A percentile compares a stretch with the other conserved stretches of the same genome.
These are phyloP conservation scores for Lactarius psammicola DNA, from an alignment of 768 basidiomycete species.

Conservation along the genomic window DNA sequence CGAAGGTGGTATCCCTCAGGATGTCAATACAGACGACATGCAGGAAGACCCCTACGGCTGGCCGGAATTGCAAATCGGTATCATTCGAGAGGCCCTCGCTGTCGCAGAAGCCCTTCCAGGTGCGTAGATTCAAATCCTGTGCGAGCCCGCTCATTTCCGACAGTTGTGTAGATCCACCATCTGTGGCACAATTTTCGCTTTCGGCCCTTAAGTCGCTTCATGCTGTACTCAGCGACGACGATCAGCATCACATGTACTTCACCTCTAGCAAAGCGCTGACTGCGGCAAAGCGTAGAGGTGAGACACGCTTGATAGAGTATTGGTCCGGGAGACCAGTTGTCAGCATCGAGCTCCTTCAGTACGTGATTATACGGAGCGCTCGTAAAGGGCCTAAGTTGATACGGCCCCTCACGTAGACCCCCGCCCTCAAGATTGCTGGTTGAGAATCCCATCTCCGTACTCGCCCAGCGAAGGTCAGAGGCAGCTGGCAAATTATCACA, in stretches of 20 bases:
- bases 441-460: conserved; percentile 63
- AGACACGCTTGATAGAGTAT: conserved; percentile 67
- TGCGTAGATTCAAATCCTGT: conserved; percentile 37
- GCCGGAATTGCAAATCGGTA: conserved; percentile 92
- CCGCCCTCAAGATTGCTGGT: conserved; percentile 67
- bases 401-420: conserved; percentile 45
- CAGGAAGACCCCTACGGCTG: conserved; percentile 72
- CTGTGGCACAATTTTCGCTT: conserved; percentile 87
- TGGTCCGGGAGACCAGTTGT: conserved; percentile 84
- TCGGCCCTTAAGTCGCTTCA: conserved; percentile 78
- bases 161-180: conserved; percentile 62
- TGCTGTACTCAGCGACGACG: conserved; percentile 61
- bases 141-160: conserved; percentile 2
- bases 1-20: conserved; percentile 14
- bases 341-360: conserved; percentile 79
- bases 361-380: conserved; percentile 32
- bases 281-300: conserved; percentile 76
- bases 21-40: conserved; percentile 44
- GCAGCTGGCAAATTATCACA: conserved; percentile 45
- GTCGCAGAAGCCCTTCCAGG: conserved; percentile 91
- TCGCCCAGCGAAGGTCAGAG: conserved; percentile 44
- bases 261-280: conserved; percentile 70
- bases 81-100: conserved; percentile 89
- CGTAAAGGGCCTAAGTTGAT: conserved; percentile 17
- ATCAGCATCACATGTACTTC: conserved; percentile 78